Evolutionary conservation across 257 asterid species (phyloP).

Genomic region (Paulownia fortunei): DNA sequence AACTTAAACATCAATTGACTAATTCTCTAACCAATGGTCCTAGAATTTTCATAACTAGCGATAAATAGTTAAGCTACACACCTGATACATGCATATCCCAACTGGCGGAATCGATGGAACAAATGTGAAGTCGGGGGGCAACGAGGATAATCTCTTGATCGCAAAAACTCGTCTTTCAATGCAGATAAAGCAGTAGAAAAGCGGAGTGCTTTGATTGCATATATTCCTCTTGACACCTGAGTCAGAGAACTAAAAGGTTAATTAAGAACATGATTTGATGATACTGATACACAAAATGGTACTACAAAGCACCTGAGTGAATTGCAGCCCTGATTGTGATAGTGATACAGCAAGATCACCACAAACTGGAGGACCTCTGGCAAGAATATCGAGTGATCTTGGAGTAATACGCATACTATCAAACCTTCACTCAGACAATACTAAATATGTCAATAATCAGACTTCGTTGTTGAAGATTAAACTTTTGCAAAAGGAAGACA

Average conservation of each 20-base stretch:
- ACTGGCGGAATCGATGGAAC: slow-evolving; percentile 97
- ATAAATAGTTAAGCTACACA: slow-evolving; percentile 36
- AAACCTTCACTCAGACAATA: slow-evolving; percentile 67
- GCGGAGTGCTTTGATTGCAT: slow-evolving; percentile 96
- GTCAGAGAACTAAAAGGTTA: slow-evolving; percentile 32
- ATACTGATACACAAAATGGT: slow-evolving; percentile 23
- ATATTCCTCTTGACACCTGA: slow-evolving; percentile 90
- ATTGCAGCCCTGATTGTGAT: slow-evolving; percentile 97
- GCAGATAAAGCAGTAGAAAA: slow-evolving; percentile 97
- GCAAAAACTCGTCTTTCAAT: slow-evolving; percentile 89
- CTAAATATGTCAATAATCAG: slow-evolving; percentile 43
- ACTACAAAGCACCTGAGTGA: slow-evolving; percentile 73
- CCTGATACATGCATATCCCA: slow-evolving; percentile 99
- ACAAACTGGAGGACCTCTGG: slow-evolving; percentile 96
- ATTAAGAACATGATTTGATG: slow-evolving; percentile 24
- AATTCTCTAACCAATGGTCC: slow-evolving; percentile 16
- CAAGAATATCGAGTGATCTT: slow-evolving; percentile 96
- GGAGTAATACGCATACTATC: slow-evolving; percentile 98
- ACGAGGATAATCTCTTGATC: slow-evolving; percentile 99
- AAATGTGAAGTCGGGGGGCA: slow-evolving; percentile 97
- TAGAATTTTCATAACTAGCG: slow-evolving; percentile 23
- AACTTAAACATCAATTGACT: slow-evolving; percentile 16
- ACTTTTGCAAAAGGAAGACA: slow-evolving; percentile 19
- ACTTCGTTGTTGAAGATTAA: slow-evolving; percentile 23
- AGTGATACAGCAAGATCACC: slow-evolving; percentile 99